phyloP scores from a whole-genome alignment of 23 red algal species.

The Pyropia yezoensis region DNA sequence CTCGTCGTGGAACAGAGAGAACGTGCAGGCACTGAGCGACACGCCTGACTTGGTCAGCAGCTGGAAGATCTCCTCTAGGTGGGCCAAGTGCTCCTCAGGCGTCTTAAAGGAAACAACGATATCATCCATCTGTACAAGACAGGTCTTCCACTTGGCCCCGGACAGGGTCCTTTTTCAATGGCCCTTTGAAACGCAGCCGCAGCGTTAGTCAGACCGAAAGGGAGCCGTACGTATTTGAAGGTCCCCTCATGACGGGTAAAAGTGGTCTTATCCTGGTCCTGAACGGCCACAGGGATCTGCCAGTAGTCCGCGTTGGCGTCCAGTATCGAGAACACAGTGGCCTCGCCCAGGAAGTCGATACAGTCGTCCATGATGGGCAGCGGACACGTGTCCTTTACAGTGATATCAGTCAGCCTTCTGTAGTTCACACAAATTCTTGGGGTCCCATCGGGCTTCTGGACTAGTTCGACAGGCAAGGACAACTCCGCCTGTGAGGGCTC shows the following conservation, averaged over 20 bases:
- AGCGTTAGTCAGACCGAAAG: conserved; percentile 8
- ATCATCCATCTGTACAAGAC: conserved; percentile 6
- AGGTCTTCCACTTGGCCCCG: neutral
- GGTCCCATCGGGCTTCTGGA: too few relatives aligned
- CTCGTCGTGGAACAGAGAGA: neutral
- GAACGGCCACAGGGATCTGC: neutral
- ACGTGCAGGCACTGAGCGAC: neutral
- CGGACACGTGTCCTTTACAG: too few relatives aligned
- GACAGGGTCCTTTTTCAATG: conserved; percentile 13
- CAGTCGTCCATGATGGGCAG: too few relatives aligned
- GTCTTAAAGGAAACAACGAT: neutral
- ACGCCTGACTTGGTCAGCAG: neutral
- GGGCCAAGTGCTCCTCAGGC: too few relatives aligned
- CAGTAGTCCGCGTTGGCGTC: conserved; percentile 10
- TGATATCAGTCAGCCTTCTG: too few relatives aligned
- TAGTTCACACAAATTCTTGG: too few relatives aligned
- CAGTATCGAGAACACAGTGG: too few relatives aligned
- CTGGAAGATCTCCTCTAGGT: too few relatives aligned
- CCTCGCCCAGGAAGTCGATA: too few relatives aligned
- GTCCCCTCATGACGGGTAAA: conserved; percentile 1
- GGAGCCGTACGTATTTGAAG: too few relatives aligned
- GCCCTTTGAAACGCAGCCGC: conserved; percentile 14
- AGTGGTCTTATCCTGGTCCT: conserved; percentile 7
- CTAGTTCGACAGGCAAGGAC: too few relatives aligned
- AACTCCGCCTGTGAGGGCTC: too few relatives aligned